These are phyloP conservation scores for Dissophora globulifera DNA, from an alignment of 192 early-diverging fungal species.

Conservation along the genomic window DNA sequence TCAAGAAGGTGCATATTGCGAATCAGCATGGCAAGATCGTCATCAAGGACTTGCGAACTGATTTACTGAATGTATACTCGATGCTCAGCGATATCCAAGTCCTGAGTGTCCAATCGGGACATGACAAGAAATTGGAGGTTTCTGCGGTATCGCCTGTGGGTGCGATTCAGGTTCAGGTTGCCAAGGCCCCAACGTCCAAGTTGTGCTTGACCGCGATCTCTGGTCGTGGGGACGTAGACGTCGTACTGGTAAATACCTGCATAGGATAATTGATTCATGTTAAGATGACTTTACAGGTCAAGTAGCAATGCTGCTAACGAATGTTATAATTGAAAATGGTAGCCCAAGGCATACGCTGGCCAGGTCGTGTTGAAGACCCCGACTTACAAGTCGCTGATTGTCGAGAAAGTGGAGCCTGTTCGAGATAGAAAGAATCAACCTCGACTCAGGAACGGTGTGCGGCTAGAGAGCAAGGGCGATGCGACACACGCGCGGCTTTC, in stretches of 20 bases:
- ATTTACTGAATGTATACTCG: not conserved
- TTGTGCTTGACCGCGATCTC: not conserved
- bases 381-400: not conserved
- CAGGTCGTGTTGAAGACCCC: constrained; percentile 2
- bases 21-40: constrained; percentile 3
- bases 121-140: constrained; percentile 1
- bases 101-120: not conserved
- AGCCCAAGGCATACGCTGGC: constrained; percentile 2
- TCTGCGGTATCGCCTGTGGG: constrained; percentile 7
- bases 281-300: too few relatives aligned
- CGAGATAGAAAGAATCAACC: not conserved
- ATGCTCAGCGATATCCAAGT: constrained; percentile 3
- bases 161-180: not conserved
- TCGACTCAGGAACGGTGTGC: constrained; percentile 1
- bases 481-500: not conserved
- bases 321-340: too few relatives aligned
- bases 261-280: too few relatives aligned
- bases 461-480: not conserved
- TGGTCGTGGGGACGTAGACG: not conserved
- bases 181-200: not conserved
- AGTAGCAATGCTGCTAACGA: too few relatives aligned
- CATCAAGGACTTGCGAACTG: not conserved
- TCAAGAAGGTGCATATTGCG: constrained; percentile 1
- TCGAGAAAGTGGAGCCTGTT: not conserved
- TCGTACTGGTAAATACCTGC: constrained; percentile 7